Base-by-base conservation (phyloP, 345 rosid species). In the Dipteronia sinensis region DNA sequence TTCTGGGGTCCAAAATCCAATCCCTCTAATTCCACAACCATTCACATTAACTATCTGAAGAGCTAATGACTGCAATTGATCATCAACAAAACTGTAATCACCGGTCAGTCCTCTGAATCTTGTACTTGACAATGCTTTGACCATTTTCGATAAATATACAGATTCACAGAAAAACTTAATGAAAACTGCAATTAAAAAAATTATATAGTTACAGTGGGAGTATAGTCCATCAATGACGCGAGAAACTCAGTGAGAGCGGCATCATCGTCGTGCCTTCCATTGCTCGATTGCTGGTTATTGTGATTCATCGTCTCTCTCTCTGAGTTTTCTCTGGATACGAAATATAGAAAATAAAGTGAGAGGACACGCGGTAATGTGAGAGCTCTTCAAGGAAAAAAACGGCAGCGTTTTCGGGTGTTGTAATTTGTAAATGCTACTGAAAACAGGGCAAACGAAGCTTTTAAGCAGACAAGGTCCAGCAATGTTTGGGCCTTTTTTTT, bases 171-270 rank as follows among this genome's bases (percentile, higher is more conserved):
- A n/a, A 3, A 40, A 67, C 9, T 8, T 58, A 12, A 2, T 44
- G 7, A 58, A 73, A 67, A 25, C 15, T 2, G 51, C 10, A 6
- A 6, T 25, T 4, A 59, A 15, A 46, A 53, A 55, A 73, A 29
- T 29, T 34, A 40, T 40, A 40, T 10, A 10, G 63, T 19, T 83
- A 94, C 94, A 20, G 97, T 91, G 62, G 98, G 97, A 76, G 97
- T 91, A 79, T 92, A 94, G 61, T 94, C 97, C 94, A 92, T 89
- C 38, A 95, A 82, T 66, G 96, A 94, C 7, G 95, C 88, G 65
- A 93, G 97, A 82, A 93, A 93, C 56, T 93, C 97, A 3, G 90
- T 77, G 77, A 91, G 88, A 49, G 89, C 92, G 40, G 97, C 89
- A 58, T 92, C 98, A 4, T 95, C 98, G 73, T 93, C n/a, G n/a